phyloP scores from a whole-genome alignment of 2,329 filamentous ascomycete species.

The Botrytis paeoniae region DNA sequence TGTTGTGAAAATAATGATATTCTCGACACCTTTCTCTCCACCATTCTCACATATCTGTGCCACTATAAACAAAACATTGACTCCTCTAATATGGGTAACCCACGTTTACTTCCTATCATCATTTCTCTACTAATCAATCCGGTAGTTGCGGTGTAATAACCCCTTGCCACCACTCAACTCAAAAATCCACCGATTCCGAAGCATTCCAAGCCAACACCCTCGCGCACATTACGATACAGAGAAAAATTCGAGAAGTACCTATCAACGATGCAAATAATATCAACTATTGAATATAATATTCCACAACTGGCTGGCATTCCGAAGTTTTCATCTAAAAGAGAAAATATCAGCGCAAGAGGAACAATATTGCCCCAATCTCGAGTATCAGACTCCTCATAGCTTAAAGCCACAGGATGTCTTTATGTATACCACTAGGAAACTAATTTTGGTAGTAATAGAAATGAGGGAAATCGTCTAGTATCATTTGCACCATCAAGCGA shows the following conservation, averaged over 20 bases:
- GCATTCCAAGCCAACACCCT: background rate
- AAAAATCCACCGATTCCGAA: background rate
- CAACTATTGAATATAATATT: background rate
- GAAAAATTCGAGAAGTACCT: background rate
- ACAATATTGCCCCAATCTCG: background rate
- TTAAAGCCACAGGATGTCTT: background rate
- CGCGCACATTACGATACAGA: background rate
- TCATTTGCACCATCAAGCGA: background rate
- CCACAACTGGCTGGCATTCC: background rate
- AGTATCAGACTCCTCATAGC: background rate
- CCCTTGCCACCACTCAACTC: background rate
- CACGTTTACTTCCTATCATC: fast-evolving
- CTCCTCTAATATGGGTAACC: background rate
- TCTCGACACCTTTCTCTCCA: background rate
- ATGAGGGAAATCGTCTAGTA: background rate
- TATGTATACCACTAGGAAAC: background rate
- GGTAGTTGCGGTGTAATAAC: too few relatives aligned
- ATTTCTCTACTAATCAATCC: background rate
- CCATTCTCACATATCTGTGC: background rate
- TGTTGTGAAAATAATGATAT: background rate
- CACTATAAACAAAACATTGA: background rate
- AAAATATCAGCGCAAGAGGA: background rate
- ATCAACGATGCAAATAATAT: background rate
- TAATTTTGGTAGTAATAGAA: background rate
- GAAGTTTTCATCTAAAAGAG: background rate